Evolutionary conservation across 805 yeast species (phyloP).

Genomic region (Spathaspora hagerdaliae): DNA sequence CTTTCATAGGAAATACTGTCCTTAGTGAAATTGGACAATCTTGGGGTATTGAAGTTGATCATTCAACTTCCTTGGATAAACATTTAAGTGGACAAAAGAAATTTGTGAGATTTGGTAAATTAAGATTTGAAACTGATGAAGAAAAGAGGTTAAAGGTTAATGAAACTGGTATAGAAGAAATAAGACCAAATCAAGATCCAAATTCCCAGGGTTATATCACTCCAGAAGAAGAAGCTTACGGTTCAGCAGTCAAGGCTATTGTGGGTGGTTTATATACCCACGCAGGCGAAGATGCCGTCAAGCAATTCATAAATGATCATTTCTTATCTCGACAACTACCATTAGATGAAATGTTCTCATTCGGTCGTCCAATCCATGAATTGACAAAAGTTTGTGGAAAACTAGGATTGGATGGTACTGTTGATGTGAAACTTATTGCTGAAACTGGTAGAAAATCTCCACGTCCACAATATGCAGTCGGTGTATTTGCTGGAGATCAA

Average conservation of each 20-base stretch:
- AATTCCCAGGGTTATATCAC: conserved; percentile 11
- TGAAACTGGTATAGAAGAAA: conserved; percentile 50
- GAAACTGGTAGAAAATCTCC: conserved; percentile 89
- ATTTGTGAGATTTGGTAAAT: conserved; percentile 64
- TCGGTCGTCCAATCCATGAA: conserved; percentile 83
- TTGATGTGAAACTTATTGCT: conserved; percentile 71
- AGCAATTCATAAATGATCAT: conserved; percentile 67
- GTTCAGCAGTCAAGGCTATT: conserved; percentile 75
- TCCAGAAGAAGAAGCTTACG: conserved; percentile 45
- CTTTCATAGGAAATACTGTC: conserved; percentile 66
- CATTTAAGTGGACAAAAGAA: conserved; percentile 66
- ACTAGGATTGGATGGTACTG: conserved; percentile 69
- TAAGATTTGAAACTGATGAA: conserved; percentile 40
- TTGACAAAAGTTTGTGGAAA: conserved; percentile 72
- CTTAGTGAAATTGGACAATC: conserved; percentile 61
- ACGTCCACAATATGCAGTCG: conserved; percentile 85
- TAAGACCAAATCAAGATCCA: conserved; percentile 12
- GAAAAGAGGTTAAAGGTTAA: conserved; percentile 21
- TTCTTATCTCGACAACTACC: conserved; percentile 81
- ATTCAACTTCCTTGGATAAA: conserved; percentile 57
- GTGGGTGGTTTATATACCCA: conserved; percentile 81
- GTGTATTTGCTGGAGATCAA: conserved; percentile 79
- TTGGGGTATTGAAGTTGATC: conserved; percentile 91
- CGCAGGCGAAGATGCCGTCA: conserved; percentile 60
- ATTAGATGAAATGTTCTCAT: conserved; percentile 67